Evolutionary conservation across 805 yeast genomes (phyloP), one percentile per base, ranked within the genome.

Genomic region (Teunomyces barrocoloradensis): DNA sequence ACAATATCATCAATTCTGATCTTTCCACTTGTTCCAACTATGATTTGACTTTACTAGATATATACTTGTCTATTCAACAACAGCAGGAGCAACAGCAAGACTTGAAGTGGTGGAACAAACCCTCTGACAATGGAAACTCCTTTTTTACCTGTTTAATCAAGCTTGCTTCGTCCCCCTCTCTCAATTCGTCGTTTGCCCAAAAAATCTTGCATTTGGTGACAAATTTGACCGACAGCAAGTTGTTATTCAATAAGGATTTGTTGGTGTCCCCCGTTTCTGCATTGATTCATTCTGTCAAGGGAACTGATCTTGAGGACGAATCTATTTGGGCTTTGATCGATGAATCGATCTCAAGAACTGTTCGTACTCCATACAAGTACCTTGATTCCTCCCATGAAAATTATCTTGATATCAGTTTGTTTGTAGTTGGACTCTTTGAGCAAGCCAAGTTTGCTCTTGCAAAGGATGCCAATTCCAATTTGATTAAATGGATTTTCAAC

Each of bases 291-390:
- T 4, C 34, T 20, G 20, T 32, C 25, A 23, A 29, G 12, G 39
- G 34, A 12, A 3, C 9, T 27, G 40, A 37, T 13, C 28, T 15
- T 21, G 38, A 25, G 10, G 32, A 17, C 30, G 50, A 42, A 1
- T 67, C 69, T 33, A 59, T 89, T 2, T 85, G 89, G 85, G 69
- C 68, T 9, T 62, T 89, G 27, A 52, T 92, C 5, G 96, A 92
- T 59, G 94, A 91, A 61, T 70, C 89, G 0, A 74, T 89, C 27
- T 73, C 89, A 1, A 77, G 97, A 52, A 75, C 84, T 51, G 77
- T 85, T 32, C 77, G 80, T 51, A 66, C 89, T 0, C 97, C 98
- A 0, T 94, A 86, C 67, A 89, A 87, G 59, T 92, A 90, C 56
- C 77, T 89, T 45, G 97, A 92, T 59, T 48, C 61, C 15, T 62